Percentiles rank a stretch among this genome's conserved stretches.
These are phyloP conservation scores for Thielaviopsis punctulata DNA, from an alignment of 2,329 filamentous ascomycete genomes.

Conservation along the genomic window DNA sequence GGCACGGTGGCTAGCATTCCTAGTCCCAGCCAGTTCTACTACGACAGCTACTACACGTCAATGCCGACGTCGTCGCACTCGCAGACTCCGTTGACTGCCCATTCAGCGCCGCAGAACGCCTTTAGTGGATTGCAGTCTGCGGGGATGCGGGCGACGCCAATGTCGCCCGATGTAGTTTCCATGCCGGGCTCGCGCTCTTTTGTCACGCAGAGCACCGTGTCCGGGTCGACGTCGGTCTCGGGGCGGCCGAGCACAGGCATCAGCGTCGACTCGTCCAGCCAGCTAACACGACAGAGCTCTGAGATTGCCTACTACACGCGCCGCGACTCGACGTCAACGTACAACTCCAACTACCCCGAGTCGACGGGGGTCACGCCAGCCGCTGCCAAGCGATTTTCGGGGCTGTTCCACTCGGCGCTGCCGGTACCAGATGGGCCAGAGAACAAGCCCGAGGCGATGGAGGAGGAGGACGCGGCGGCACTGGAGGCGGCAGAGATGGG, in stretches of 20 bases:
- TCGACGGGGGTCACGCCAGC: constrained; percentile 20
- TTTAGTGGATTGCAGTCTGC: background rate
- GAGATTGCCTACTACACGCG: constrained; percentile 31
- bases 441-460: constrained; percentile 17
- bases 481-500: constrained; percentile 1
- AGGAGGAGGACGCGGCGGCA: background rate
- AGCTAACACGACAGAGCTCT: constrained; percentile 29
- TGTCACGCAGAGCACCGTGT: constrained; percentile 19
- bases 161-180: constrained; percentile 32
- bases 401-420: constrained; percentile 73
- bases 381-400: constrained; percentile 41
- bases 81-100: constrained; percentile 1
- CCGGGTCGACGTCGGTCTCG: constrained; percentile 14
- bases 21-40: constrained; percentile 38
- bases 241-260: constrained; percentile 41
- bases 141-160: constrained; percentile 26
- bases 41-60: constrained; percentile 34
- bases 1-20: constrained; percentile 17
- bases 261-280: constrained; percentile 29
- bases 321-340: constrained; percentile 38
- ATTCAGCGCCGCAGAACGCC: constrained; percentile 1
- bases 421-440: constrained; percentile 55
- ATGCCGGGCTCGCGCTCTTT: constrained; percentile 30
- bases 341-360: constrained; percentile 29
- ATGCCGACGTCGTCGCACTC: background rate